Conservation (phyloP, 768 basidiomycete species). For the Cubamyces sp. region DNA sequence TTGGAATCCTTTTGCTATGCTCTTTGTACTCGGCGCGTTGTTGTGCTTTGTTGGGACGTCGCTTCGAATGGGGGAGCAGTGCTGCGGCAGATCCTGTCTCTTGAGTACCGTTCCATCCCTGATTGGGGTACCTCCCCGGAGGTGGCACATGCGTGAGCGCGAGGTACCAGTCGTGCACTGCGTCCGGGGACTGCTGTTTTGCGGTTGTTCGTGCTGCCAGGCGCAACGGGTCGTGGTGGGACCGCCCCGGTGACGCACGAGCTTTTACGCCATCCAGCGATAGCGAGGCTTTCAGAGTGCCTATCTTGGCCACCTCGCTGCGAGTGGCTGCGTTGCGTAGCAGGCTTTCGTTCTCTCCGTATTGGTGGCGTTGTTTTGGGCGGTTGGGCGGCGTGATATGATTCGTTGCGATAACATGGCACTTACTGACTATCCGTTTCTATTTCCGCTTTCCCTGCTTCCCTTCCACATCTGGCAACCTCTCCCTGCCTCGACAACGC, state of each 20-base stretch:
- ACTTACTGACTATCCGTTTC: slow-evolving; percentile 12
- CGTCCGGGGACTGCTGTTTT: not conserved
- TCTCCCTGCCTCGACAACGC: slow-evolving; percentile 1
- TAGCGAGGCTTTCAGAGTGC: not conserved
- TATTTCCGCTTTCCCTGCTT: not conserved
- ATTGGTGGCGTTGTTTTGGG: slow-evolving; percentile 13
- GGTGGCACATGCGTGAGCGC: not conserved
- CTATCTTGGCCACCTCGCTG: not conserved
- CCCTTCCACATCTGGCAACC: slow-evolving; percentile 1
- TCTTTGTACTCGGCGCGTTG: slow-evolving; percentile 3
- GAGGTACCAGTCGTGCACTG: not conserved
- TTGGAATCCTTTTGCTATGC: not conserved
- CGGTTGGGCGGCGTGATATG: too few relatives aligned
- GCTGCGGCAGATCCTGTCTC: not conserved
- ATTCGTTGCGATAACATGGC: not conserved
- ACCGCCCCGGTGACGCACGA: slow-evolving; percentile 4
- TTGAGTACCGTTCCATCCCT: slow-evolving; percentile 1
- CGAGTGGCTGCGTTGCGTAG: not conserved
- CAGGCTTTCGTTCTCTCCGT: slow-evolving; percentile 3
- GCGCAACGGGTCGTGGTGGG: not conserved
- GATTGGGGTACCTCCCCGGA: slow-evolving; percentile 11
- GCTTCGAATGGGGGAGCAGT: slow-evolving; percentile 1
- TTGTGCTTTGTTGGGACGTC: not conserved
- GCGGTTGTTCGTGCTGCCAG: not conserved
- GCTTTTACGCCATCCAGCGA: slow-evolving; percentile 2